Evolutionary conservation across 2,329 filamentous ascomycete genomes (phyloP), one percentile per base, ranked within the genome.

Genomic region (Lachnellula hyalina): DNA sequence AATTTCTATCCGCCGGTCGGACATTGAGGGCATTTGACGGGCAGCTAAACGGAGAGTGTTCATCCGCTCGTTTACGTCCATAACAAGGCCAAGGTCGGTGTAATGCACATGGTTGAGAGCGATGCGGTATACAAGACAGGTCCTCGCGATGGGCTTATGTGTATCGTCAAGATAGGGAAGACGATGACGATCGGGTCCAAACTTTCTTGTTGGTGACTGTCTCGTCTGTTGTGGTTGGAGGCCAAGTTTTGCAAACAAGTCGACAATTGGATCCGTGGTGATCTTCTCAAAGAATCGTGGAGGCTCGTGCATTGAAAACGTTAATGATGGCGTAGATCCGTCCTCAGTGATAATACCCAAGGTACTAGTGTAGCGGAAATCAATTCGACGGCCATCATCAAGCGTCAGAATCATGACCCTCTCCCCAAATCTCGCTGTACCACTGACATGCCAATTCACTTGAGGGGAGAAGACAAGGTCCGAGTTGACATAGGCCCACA

Each of bases 81-180:
- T 40, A 73, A 69, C 1, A 49, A 47, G 19, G 15, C 41, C 41
- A 44, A 21, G 5, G 2, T 7, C 11, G n/a, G 41, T 7, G 5
- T 25, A 44, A 11, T 44, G 41, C 19, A 23, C 3, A 4, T 2
- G 3, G 41, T 46, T 25, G 11, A 75, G 55, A n/a, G 52, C 49
- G 48, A 75, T 65, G 25, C 74, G 73, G 60, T 83, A 84, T 0
- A 81, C 76, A 47, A 80, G 74, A 56, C 77, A 81, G 41, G 69
- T 72, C 2, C 74, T 73, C 2, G 72, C 71, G 40, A 75, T 71
- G n/a, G 63, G 65, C 11, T 64, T 63, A 52, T 78, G 72, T 0
- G 60, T 49, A 2, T 57, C 58, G 52, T 72, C 69, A 46, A 79
- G 62, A 28, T 61, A 65, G 5, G 70, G 67, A 7, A 75, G 62